Conservation (phyloP, 306 rosid genomes). For the Prunus padus region DNA sequence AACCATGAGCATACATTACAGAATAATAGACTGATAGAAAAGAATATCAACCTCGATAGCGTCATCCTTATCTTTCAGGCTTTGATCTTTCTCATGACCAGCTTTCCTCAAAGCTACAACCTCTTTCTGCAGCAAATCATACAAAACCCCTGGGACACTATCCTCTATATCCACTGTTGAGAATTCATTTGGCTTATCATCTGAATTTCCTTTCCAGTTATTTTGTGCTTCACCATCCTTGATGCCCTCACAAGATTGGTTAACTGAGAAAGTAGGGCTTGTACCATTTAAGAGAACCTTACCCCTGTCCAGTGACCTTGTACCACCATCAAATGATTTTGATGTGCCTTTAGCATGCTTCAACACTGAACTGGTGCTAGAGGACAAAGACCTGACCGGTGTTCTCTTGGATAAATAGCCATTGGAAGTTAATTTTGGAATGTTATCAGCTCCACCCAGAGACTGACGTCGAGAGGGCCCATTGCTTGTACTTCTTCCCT, state of each 20-base stretch:
- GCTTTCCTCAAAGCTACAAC: constrained; percentile 84
- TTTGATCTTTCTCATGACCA: constrained; percentile 96
- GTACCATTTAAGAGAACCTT: constrained; percentile 76
- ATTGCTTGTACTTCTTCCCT: constrained; percentile 75
- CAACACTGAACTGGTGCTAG: constrained; percentile 79
- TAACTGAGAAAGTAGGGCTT: constrained; percentile 63
- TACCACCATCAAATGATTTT: constrained; percentile 97
- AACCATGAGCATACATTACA: not conserved
- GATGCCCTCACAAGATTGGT: constrained; percentile 73
- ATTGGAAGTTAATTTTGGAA: constrained; percentile 69
- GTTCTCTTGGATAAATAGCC: constrained; percentile 83
- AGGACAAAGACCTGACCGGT: constrained; percentile 62
- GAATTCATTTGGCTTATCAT: constrained; percentile 76
- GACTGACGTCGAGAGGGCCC: constrained; percentile 98
- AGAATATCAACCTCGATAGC: constrained; percentile 79
- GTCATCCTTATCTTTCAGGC: constrained; percentile 94
- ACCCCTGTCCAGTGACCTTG: constrained; percentile 90
- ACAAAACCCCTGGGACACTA: constrained; percentile 78
- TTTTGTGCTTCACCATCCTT: constrained; percentile 52
- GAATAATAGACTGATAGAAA: constrained; percentile 16
- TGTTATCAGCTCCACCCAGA: constrained; percentile 90
- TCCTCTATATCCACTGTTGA: constrained; percentile 62
- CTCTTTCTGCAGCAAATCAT: constrained; percentile 96
- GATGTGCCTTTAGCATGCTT: constrained; percentile 97
- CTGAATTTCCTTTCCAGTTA: constrained; percentile 74